phyloP scores from a whole-genome alignment of 169 alveolate genomes.

The Plasmodium coatneyi region DNA sequence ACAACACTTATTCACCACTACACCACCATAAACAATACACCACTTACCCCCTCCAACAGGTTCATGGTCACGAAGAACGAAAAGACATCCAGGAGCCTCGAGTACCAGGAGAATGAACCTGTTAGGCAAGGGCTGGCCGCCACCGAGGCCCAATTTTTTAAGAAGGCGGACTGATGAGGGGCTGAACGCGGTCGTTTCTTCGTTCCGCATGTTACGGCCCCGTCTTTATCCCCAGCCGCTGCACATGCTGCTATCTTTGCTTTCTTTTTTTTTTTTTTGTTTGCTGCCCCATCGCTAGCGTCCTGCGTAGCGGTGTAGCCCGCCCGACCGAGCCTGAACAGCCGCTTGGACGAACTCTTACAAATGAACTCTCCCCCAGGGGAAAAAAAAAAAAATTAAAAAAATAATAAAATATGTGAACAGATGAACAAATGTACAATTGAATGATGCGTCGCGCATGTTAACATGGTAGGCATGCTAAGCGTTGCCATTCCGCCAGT shows the following conservation, averaged over 20 bases:
- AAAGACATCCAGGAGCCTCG: constrained; percentile 1
- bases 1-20: too few species aligned
- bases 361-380: not conserved
- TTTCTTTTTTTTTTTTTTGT: too few species aligned
- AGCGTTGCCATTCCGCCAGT: not conserved
- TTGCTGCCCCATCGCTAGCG: not conserved
- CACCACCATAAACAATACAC: not conserved
- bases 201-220: not conserved
- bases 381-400: not conserved
- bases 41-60: not conserved
- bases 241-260: not conserved
- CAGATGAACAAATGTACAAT: too few species aligned
- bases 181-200: not conserved
- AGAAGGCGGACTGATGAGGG: not conserved
- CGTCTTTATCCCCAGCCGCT: not conserved
- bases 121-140: not conserved
- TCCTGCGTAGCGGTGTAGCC: not conserved
- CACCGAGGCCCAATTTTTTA: constrained; percentile 23
- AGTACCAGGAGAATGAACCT: constrained; percentile 7
- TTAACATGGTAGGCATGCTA: not conserved
- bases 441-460: not conserved
- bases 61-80: constrained; percentile 28
- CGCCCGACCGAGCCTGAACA: not conserved
- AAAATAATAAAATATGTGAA: too few species aligned
- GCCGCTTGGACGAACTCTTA: not conserved